Evolutionary conservation across 2,329 filamentous ascomycete species (phyloP).

Genomic region (Penicillium brasilianum): DNA sequence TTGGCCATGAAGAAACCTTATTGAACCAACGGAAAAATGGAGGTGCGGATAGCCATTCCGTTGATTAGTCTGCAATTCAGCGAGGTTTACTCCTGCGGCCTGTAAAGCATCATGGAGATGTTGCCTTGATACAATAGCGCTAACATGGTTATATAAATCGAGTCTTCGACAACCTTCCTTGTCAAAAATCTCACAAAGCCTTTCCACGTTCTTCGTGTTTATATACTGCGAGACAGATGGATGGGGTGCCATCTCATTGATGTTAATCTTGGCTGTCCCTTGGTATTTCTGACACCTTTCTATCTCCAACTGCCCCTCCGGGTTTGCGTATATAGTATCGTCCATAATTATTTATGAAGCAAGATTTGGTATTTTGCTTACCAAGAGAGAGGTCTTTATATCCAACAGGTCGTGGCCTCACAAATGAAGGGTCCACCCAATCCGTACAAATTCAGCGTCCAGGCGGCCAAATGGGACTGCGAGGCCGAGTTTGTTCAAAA

Average conservation of each 20-base stretch:
- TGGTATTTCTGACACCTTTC: slow-evolving; percentile 34
- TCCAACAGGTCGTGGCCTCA: neutral
- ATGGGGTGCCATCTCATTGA: slow-evolving; percentile 26
- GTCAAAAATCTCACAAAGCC: slow-evolving; percentile 29
- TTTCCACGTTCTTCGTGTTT: slow-evolving; percentile 26
- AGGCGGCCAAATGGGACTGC: neutral
- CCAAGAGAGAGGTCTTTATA: neutral
- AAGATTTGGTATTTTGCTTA: neutral
- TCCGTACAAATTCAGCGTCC: neutral
- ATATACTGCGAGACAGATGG: slow-evolving; percentile 13
- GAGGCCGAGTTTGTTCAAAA: neutral
- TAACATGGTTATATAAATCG: slow-evolving; percentile 28
- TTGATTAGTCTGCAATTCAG: neutral
- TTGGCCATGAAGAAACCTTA: neutral
- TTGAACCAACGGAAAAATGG: neutral
- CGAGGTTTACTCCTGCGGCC: neutral
- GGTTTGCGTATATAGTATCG: slow-evolving; percentile 7
- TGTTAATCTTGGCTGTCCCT: slow-evolving; percentile 33
- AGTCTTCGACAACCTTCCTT: slow-evolving; percentile 29
- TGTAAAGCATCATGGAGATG: slow-evolving; percentile 21
- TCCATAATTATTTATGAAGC: neutral
- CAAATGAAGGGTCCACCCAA: neutral
- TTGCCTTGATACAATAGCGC: slow-evolving; percentile 22
- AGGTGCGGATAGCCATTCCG: neutral
- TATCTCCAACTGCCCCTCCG: slow-evolving; percentile 20